These are phyloP conservation scores for Eucommia ulmoides DNA, from an alignment of 257 asterid genomes.

Conservation along the genomic window DNA sequence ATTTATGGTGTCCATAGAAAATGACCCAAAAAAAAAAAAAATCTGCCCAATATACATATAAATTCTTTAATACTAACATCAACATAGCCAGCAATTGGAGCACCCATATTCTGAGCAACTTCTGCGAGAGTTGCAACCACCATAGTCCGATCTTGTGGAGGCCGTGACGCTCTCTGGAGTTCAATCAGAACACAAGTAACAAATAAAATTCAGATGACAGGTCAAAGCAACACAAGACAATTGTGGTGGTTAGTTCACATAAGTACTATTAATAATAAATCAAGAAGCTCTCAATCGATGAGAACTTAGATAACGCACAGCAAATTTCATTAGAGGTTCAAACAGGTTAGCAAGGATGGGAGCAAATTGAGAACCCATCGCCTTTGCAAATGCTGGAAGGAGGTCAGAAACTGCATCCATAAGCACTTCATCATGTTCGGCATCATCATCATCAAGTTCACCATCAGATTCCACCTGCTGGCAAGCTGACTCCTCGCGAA, in stretches of 20 bases:
- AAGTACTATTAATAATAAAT: too few relatives aligned
- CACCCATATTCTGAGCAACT: conserved; percentile 98
- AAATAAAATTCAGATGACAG: background rate
- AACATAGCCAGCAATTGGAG: conserved; percentile 78
- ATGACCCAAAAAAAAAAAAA: background rate
- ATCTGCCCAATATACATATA: background rate
- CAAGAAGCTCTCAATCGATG: too few relatives aligned
- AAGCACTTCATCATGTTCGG: conserved; percentile 92
- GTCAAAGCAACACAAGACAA: background rate
- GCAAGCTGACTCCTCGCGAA: conserved; percentile 73
- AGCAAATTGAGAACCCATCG: conserved; percentile 82
- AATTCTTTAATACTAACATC: conserved; percentile 40
- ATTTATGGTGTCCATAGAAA: too few relatives aligned
- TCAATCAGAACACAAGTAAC: background rate
- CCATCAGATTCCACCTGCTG: conserved; percentile 76
- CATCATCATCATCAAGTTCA: conserved; percentile 75
- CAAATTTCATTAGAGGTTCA: conserved; percentile 83
- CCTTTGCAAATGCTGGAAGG: conserved; percentile 95
- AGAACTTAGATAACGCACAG: conserved; percentile 51
- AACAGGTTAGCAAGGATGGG: conserved; percentile 66
- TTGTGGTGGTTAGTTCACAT: too few relatives aligned
- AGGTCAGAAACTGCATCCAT: conserved; percentile 99
- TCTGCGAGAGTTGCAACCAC: conserved; percentile 39
- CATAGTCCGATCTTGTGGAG: background rate
- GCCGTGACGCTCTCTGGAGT: background rate